Conservation (phyloP, 805 yeast genomes). For the Monosporozyma aquatica region DNA sequence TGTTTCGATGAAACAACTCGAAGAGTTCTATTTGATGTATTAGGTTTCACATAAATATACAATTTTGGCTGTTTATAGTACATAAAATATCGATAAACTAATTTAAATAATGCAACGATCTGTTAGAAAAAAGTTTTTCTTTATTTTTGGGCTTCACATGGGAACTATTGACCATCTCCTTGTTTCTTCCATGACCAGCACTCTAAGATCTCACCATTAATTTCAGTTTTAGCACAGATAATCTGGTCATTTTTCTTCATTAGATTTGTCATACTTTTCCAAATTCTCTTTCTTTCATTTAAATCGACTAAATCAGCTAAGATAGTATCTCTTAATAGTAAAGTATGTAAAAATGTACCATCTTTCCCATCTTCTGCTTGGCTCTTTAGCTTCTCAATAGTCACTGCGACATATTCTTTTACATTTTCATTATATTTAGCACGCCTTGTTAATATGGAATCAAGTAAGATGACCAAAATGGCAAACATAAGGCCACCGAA, state of each 20-base stretch:
- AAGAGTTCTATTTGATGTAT: no score
- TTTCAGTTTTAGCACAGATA: slow-evolving; percentile 50
- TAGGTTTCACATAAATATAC: no score
- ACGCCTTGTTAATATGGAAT: background rate
- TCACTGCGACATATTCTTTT: slow-evolving; percentile 20
- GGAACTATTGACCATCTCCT: background rate
- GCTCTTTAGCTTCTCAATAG: slow-evolving; percentile 39
- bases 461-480: background rate
- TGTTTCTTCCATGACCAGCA: slow-evolving; percentile 69
- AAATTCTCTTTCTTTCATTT: slow-evolving; percentile 35
- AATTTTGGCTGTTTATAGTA: no score
- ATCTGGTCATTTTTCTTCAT: slow-evolving; percentile 51
- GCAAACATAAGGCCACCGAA: background rate
- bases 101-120: no score
- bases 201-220: slow-evolving; percentile 73
- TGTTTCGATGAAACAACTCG: no score
- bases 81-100: no score
- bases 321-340: slow-evolving; percentile 58
- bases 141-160: no score
- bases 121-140: no score
- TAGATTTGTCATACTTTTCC: slow-evolving; percentile 46
- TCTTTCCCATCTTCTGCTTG: slow-evolving; percentile 32
- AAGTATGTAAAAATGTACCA: slow-evolving; percentile 49
- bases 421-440: slow-evolving; percentile 20
- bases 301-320: slow-evolving; percentile 28